These are phyloP conservation scores for Colletotrichum sp. DNA, from an alignment of 2,329 filamentous ascomycete genomes.

Conservation along the genomic window DNA sequence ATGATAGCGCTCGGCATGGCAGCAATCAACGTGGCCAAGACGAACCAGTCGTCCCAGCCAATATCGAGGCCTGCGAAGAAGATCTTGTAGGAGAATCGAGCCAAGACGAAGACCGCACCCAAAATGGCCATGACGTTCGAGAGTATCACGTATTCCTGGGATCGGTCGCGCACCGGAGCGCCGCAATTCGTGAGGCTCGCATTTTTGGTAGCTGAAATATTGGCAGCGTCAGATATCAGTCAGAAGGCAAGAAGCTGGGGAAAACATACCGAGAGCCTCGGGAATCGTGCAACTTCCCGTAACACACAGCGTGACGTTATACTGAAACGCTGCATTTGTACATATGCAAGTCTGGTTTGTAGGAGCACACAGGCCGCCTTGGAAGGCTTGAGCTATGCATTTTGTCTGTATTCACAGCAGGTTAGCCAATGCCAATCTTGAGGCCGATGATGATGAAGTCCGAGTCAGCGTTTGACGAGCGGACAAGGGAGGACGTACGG, in stretches of 20 bases:
- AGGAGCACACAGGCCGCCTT: slow-evolving; percentile 20
- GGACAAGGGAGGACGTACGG: slow-evolving; percentile 12
- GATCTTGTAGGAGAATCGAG: slow-evolving; percentile 41
- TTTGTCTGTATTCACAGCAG: not conserved
- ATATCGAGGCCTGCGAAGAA: slow-evolving; percentile 34
- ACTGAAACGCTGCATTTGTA: slow-evolving; percentile 19
- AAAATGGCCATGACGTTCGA: slow-evolving; percentile 35
- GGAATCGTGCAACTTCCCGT: slow-evolving; percentile 25
- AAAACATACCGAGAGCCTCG: slow-evolving; percentile 20
- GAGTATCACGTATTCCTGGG: slow-evolving; percentile 33
- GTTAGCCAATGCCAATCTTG: not conserved
- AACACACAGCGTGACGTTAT: slow-evolving; percentile 24
- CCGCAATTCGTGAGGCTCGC: slow-evolving; percentile 29
- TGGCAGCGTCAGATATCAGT: not conserved
- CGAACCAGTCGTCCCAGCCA: slow-evolving; percentile 40
- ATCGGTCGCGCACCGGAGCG: slow-evolving; percentile 30
- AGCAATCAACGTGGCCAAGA: slow-evolving; percentile 29
- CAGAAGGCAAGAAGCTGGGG: not conserved
- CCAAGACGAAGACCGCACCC: slow-evolving; percentile 37
- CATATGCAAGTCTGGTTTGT: slow-evolving; percentile 29
- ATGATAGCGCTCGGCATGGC: slow-evolving; percentile 34
- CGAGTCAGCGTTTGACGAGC: not conserved
- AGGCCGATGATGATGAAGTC: not conserved
- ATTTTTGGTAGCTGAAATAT: slow-evolving; percentile 25
- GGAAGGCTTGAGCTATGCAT: slow-evolving; percentile 16